Base-by-base conservation (phyloP, 2,329 filamentous ascomycete species). In the Penicillium nordicum region DNA sequence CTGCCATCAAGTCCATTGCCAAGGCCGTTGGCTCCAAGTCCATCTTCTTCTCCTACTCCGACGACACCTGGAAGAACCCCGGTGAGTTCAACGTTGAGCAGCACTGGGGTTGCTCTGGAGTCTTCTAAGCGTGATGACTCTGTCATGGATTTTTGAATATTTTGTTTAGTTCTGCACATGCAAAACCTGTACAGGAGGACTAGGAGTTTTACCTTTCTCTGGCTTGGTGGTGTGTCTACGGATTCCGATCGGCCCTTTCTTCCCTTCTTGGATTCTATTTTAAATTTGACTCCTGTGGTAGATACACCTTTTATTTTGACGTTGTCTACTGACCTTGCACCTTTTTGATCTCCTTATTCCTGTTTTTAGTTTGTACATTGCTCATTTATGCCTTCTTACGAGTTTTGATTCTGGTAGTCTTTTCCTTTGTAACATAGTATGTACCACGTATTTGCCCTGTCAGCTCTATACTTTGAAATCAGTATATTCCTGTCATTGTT, bases 1-100 rank as follows among this genome's bases (percentile, higher is more conserved):
- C 70, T 42, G 93, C 93, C 66, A 85, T 97, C 72, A 72, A 82
- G 62, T 83, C 83, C 56, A 93, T 97, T 72, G 77, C 86, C 63
- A 67, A 83, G 66, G 77, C 78, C 60, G 82, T 84, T 57, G 91
- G 91, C 69, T 76, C 81, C 68, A 83, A 86, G 76, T 83, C 85
- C 42, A 86, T 90, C 74, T 87, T 96, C 79, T 95, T 97, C 85
- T 89, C 86, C 65, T 91, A 82, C 78, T 80, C 83, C 67, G 80
- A 95, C 69, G 92, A 97, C 74, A 62, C 75, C 65, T 97, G 92
- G 92, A 97, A 97, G 86, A 68, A 77, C 40, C 76, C 83, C 30
- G 88, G 88, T 64, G 73, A 76, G 34, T 90, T 86, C 76, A 77
- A 77, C 59, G 90, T 92, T 67, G 92, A 97, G 86, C 85, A 87